Evolutionary conservation across 192 early-diverging fungal genomes (phyloP).

Genomic region (Umbelopsis sp.): DNA sequence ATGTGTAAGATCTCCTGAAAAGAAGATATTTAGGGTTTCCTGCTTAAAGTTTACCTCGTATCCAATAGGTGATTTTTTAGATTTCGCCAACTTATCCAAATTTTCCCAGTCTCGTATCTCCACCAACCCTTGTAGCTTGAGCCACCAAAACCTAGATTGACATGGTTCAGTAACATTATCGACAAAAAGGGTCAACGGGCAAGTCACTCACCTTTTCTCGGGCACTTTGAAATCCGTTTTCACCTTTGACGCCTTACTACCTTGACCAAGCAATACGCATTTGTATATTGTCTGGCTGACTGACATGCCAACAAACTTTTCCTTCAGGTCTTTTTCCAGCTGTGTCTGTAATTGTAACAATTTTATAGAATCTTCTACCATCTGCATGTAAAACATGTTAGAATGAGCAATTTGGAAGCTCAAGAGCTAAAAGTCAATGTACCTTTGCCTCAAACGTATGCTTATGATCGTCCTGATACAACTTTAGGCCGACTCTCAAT

Average conservation of each 20-base stretch:
- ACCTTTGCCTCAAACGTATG: slow-evolving; percentile 75
- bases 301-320: slow-evolving; percentile 70
- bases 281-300: slow-evolving; percentile 87
- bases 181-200: no score
- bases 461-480: slow-evolving; percentile 76
- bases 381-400: slow-evolving; percentile 40
- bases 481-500: slow-evolving; percentile 70
- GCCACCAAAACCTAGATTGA: slow-evolving; percentile 78
- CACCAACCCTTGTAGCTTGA: slow-evolving; percentile 84
- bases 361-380: slow-evolving; percentile 78
- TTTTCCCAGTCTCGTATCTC: slow-evolving; percentile 83
- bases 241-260: slow-evolving; percentile 74
- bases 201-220: slow-evolving; percentile 63
- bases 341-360: slow-evolving; percentile 74
- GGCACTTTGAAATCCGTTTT: slow-evolving; percentile 85
- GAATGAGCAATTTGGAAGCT: background rate
- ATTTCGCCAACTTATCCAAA: slow-evolving; percentile 77
- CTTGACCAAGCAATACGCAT: slow-evolving; percentile 73
- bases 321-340: slow-evolving; percentile 73
- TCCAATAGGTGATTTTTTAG: slow-evolving; percentile 81
- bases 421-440: background rate
- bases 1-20: background rate
- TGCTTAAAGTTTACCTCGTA: slow-evolving; percentile 51
- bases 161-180: background rate
- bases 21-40: background rate